Conservation (phyloP, 1,284 basidiomycete genomes). For the Marasmius fiardii region DNA sequence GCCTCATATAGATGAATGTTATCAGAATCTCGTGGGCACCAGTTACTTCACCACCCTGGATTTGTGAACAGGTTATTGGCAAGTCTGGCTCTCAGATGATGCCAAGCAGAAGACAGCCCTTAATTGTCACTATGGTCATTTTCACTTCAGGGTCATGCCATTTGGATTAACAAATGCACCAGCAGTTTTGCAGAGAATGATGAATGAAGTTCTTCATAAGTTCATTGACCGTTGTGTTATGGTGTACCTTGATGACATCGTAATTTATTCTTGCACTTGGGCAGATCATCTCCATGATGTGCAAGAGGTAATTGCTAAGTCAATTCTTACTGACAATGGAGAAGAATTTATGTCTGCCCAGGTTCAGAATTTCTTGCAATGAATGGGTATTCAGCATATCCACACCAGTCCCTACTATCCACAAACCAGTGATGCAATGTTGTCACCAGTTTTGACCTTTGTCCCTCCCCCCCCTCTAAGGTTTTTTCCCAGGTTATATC, state of each 20-base stretch:
- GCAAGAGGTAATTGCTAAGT: not conserved
- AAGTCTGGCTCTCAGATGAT: slow-evolving; percentile 1
- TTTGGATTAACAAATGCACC: slow-evolving; percentile 12
- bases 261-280: slow-evolving; percentile 4
- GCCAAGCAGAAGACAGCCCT: slow-evolving; percentile 9
- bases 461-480: too few relatives aligned
- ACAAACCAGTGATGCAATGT: slow-evolving; percentile 9
- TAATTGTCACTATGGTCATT: slow-evolving; percentile 9
- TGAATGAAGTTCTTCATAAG: slow-evolving; percentile 7
- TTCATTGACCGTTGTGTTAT: slow-evolving; percentile 5
- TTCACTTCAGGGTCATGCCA: slow-evolving; percentile 12
- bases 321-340: slow-evolving; percentile 9
- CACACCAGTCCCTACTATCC: slow-evolving; percentile 11
- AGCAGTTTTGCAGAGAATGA: slow-evolving; percentile 10
- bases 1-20: slow-evolving; percentile 10
- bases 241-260: slow-evolving; percentile 8
- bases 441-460: too few relatives aligned
- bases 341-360: slow-evolving; percentile 9
- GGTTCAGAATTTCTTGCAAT: slow-evolving; percentile 5
- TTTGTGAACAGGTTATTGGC: slow-evolving; percentile 7
- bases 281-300: too few relatives aligned
- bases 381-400: slow-evolving; percentile 3
- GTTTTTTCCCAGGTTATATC: too few relatives aligned
- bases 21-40: not conserved
- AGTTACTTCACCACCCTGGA: slow-evolving; percentile 6